These are phyloP conservation scores for Cyclotella kingstonii DNA, from an alignment of 108 stramenopile genomes.

Conservation along the genomic window DNA sequence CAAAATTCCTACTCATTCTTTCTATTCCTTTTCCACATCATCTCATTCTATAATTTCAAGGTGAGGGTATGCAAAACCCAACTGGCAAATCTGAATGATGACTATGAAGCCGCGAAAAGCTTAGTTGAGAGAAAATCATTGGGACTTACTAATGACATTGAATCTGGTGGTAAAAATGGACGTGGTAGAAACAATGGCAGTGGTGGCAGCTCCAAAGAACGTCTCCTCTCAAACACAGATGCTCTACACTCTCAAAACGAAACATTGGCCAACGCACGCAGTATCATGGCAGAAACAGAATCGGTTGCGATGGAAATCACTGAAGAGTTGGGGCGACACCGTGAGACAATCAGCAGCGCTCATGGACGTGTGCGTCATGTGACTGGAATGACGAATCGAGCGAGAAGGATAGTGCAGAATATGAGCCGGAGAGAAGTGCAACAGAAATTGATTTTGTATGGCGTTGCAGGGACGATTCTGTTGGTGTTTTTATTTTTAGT, in stretches of 20 bases:
- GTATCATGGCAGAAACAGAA: constrained; percentile 94
- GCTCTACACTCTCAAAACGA: constrained; percentile 77
- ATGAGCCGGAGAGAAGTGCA: constrained; percentile 91
- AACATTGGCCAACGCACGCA: constrained; percentile 83
- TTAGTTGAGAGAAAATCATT: constrained; percentile 23
- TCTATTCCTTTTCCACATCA: neutral
- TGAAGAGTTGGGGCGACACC: constrained; percentile 84
- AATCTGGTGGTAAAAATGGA: neutral
- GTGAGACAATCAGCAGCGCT: constrained; percentile 87
- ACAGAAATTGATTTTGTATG: constrained; percentile 90
- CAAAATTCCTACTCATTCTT: neutral
- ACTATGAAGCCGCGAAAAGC: constrained; percentile 52
- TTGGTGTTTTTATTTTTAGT: constrained; percentile 47
- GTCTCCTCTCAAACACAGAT: constrained; percentile 66
- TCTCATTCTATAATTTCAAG: constrained; percentile 3
- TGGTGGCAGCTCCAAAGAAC: constrained; percentile 40
- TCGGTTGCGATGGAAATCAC: constrained; percentile 93
- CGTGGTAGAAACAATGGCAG: constrained; percentile 22
- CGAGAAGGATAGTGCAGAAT: constrained; percentile 80
- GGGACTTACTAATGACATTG: constrained; percentile 14
- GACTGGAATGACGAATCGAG: constrained; percentile 85
- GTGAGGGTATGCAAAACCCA: constrained; percentile 45
- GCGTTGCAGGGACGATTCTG: constrained; percentile 61
- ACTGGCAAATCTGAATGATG: constrained; percentile 46
- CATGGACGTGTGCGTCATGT: constrained; percentile 88